Conservation (phyloP, 495 filamentous ascomycete species). For the Astrothelium subdiscretum region DNA sequence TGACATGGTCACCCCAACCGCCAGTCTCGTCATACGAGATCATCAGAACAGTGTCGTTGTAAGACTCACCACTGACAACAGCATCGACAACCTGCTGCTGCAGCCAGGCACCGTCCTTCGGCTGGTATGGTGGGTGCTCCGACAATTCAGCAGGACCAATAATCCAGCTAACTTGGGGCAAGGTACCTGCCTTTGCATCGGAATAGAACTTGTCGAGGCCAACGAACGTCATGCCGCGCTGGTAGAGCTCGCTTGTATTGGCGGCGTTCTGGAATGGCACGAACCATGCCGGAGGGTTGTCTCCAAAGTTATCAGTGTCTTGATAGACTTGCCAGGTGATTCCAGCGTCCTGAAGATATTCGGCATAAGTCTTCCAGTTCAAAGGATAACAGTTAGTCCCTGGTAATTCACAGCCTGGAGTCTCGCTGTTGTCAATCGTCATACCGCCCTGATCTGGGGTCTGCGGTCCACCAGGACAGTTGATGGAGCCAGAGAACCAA, state of each 20-base stretch:
- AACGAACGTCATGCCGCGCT: constrained; percentile 36
- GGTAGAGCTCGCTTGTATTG: constrained; percentile 26
- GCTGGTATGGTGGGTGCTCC: constrained; percentile 42
- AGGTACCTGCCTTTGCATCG: constrained; percentile 38
- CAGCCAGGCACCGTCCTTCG: constrained; percentile 46
- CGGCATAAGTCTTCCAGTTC: constrained; percentile 43
- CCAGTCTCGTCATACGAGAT: constrained; percentile 46
- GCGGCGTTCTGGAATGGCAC: constrained; percentile 39
- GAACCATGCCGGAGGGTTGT: constrained; percentile 45
- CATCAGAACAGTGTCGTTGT: constrained; percentile 38
- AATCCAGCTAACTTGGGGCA: constrained; percentile 43
- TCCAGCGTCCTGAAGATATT: constrained; percentile 41
- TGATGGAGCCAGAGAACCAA: constrained; percentile 42
- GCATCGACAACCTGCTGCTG: constrained; percentile 43
- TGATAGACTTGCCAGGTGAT: constrained; percentile 45
- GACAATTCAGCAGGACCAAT: constrained; percentile 41
- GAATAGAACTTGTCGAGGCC: constrained; percentile 40
- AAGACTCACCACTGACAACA: constrained; percentile 38
- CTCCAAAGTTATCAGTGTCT: constrained; percentile 44
- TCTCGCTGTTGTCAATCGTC: constrained; percentile 48
- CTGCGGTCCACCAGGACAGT: constrained; percentile 41
- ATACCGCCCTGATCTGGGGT: constrained; percentile 33
- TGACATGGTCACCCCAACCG: constrained; percentile 44
- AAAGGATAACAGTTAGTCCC: constrained; percentile 43
- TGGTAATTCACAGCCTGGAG: constrained; percentile 36